Evolutionary conservation across 129 eudicot genomes (phyloP).

Genomic region (Centaurea solstitialis): DNA sequence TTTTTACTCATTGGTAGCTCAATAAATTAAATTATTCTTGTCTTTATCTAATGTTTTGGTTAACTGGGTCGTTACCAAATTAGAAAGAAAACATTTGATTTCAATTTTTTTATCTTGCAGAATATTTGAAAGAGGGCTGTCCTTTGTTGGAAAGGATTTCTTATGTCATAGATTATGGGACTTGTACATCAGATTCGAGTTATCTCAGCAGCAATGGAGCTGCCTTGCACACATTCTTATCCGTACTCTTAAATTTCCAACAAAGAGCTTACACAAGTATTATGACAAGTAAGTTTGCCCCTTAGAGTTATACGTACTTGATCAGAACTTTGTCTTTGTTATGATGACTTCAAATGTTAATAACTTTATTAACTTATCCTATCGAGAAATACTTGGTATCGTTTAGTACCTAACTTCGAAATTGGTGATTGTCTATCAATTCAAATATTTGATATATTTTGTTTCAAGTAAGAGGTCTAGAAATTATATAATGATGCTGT

Average conservation of each 20-base stretch:
- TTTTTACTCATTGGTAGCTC: conserved; percentile 11
- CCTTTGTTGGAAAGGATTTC: conserved; percentile 85
- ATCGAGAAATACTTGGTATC: not conserved
- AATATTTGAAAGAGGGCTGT: conserved; percentile 65
- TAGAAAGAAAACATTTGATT: not conserved
- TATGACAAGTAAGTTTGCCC: conserved; percentile 65
- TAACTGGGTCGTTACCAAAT: not conserved
- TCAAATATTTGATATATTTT: not conserved
- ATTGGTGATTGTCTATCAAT: not conserved
- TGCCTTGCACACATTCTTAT: conserved; percentile 64
- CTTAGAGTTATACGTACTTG: conserved; percentile 3
- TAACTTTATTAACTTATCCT: not conserved
- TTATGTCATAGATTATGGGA: conserved; percentile 83
- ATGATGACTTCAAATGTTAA: not conserved
- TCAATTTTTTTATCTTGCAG: conserved; percentile 32
- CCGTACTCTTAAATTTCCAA: conserved; percentile 71
- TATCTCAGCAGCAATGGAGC: conserved; percentile 75
- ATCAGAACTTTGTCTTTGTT: conserved; percentile 13
- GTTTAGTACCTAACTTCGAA: not conserved
- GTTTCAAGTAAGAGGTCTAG: not conserved
- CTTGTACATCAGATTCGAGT: conserved; percentile 72
- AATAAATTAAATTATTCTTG: not conserved
- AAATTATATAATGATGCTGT: too few species aligned
- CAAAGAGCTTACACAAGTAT: conserved; percentile 72
- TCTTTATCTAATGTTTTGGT: not conserved